Evolutionary conservation across 164 flowering plant species (phyloP), one percentile per base, ranked within the genome.

Genomic region (Macadamia integrifolia): DNA sequence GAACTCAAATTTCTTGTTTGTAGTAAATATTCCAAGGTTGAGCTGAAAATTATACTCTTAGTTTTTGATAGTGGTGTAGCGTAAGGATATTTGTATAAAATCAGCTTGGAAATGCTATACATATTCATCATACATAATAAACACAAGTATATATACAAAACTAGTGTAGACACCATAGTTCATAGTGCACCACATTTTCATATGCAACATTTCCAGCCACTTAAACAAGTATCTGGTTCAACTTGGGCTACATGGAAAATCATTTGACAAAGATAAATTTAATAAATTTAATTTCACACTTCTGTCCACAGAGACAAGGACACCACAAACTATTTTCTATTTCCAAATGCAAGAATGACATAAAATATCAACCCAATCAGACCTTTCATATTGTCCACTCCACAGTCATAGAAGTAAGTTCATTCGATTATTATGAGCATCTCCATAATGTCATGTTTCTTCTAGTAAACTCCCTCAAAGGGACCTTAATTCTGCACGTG

Each of bases 21-120:
- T 63, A 6, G 74, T 79, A 71, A 40, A 88, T 14, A 89, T 86
- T 60, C 98, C 98, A 70, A 91, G 95, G 73, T 88, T 91, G 46
- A 93, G 73, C 98, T 93, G 88, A 70, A 64, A 66, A 53, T 53
- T 14, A 17, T 53, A 14, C 18, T 14, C 15, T 31, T 12, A 13
- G 62, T 31, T 13, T 17, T 60, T 23, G 32, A 43, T 31, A 12
- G 8, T 31, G 43, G 62, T 31, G 13, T 15, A 60, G 43, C 17
- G 32, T 29, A 53, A 53, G 57, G 6, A 53, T 53, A 53, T 53
- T 14, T 53, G 5, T 53, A 17, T 23, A 46, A 3, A 53, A 53
- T 53, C 14, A 53, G 57, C 14, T 1, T 17, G 6, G 17, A 46
- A 46, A 46, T 11, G 50, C 50, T 46, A 46, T 46, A 46, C 40